A percentile compares a stretch with the other conserved stretches of the same genome.
Conservation (phyloP, 2,329 filamentous ascomycete species). For the Pestalotiopsis sp. region DNA sequence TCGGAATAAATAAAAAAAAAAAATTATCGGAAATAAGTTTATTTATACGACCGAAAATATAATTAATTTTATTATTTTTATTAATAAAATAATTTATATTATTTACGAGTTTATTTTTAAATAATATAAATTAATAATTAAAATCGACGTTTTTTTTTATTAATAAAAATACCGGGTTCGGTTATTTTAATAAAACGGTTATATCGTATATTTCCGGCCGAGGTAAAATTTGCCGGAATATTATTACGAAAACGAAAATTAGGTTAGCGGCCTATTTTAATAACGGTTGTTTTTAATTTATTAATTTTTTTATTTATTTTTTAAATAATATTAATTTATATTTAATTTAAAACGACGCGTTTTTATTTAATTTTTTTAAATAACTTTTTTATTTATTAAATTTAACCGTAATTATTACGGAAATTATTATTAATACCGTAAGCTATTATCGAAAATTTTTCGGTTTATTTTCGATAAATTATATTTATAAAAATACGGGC, state of each 20-base stretch:
- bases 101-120: neutral
- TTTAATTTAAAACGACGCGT: neutral
- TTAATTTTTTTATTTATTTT: neutral
- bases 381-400: neutral
- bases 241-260: neutral
- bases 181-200: neutral
- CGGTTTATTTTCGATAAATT: neutral
- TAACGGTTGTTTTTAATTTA: neutral
- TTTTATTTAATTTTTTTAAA: slow-evolving; percentile 7
- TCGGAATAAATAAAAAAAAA: neutral
- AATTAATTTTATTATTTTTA: neutral
- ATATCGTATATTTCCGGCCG: neutral
- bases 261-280: neutral
- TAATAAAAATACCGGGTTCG: neutral
- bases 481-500: neutral
- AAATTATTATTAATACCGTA: neutral
- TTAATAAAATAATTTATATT: neutral
- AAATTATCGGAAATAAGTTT: neutral
- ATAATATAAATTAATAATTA: neutral
- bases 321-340: neutral
- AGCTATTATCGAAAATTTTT: neutral
- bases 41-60: neutral
- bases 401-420: neutral
- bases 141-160: too few species aligned
- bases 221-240: neutral